A percentile compares a stretch with the other conserved stretches of the same genome.
These are phyloP conservation scores for Mucor sp. DNA, from an alignment of 371 early-diverging fungal species.

Conservation along the genomic window DNA sequence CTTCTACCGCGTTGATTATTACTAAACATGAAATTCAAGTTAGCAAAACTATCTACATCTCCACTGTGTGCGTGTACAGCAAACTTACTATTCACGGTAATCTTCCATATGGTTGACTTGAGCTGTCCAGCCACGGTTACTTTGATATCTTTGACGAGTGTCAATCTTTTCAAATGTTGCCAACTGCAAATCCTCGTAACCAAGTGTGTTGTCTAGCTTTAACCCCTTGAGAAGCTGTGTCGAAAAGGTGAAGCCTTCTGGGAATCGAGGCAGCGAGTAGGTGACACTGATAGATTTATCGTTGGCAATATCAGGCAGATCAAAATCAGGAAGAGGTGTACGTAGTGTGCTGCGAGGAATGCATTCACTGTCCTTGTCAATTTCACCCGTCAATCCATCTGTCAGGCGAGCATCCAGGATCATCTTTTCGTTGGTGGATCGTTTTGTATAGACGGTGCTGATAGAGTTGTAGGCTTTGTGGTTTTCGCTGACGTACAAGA, in stretches of 20 bases:
- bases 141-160: slow-evolving; percentile 23
- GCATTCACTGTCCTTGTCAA: slow-evolving; percentile 66
- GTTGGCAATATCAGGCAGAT: slow-evolving; percentile 58
- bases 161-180: slow-evolving; percentile 55
- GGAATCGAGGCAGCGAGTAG: slow-evolving; percentile 49
- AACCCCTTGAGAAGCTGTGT: slow-evolving; percentile 57
- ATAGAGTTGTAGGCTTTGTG: slow-evolving; percentile 71
- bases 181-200: slow-evolving; percentile 55
- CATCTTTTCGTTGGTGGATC: slow-evolving; percentile 46
- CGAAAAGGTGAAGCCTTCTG: slow-evolving; percentile 44
- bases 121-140: slow-evolving; percentile 43
- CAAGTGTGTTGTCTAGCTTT: slow-evolving; percentile 46
- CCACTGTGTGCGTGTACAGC: neutral
- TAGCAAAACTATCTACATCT: neutral
- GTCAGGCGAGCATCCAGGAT: slow-evolving; percentile 59
- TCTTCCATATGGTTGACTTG: slow-evolving; percentile 52
- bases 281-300: slow-evolving; percentile 64
- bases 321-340: slow-evolving; percentile 66
- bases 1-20: slow-evolving; percentile 20
- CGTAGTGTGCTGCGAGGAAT: slow-evolving; percentile 74
- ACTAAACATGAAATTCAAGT: slow-evolving; percentile 1
- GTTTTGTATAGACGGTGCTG: slow-evolving; percentile 67
- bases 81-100: slow-evolving; percentile 43
- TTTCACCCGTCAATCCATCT: slow-evolving; percentile 65
- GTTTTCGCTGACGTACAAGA: slow-evolving; percentile 69